Evolutionary conservation across 345 rosid genomes (phyloP).

Genomic region (Aethionema arabicum): DNA sequence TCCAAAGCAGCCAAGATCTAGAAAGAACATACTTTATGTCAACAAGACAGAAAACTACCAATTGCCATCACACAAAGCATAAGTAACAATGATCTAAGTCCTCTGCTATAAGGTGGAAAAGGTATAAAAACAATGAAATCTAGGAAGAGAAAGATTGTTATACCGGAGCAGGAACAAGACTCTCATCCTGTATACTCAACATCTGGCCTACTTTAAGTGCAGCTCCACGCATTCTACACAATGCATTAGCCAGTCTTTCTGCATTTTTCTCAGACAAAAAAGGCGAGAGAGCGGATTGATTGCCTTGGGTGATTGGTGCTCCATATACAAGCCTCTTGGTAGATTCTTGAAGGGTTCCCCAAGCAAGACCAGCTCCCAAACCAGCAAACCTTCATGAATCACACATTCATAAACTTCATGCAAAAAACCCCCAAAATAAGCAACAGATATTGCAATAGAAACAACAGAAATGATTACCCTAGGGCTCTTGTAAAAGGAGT

Average conservation of each 20-base stretch:
- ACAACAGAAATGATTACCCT: conserved; percentile 49
- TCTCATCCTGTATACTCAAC: conserved; percentile 97
- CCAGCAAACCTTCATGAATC: conserved; percentile 84
- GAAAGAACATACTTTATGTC: conserved; percentile 28
- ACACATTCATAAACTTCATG: conserved; percentile 15
- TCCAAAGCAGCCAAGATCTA: conserved; percentile 96
- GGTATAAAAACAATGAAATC: background rate
- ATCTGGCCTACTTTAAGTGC: conserved; percentile 95
- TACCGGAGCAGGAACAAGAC: conserved; percentile 98
- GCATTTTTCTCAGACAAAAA: conserved; percentile 83
- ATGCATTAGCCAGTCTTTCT: conserved; percentile 83
- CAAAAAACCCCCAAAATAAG: background rate
- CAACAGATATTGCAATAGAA: too few relatives aligned
- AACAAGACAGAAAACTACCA: conserved; percentile 1
- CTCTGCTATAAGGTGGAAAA: background rate
- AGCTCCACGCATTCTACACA: conserved; percentile 99
- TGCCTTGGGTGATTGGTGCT: conserved; percentile 47
- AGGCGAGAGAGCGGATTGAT: conserved; percentile 70
- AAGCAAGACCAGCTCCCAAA: conserved; percentile 96
- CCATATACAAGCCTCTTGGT: conserved; percentile 80
- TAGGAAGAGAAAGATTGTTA: background rate
- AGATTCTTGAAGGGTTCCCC: conserved; percentile 94
- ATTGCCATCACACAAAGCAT: background rate
- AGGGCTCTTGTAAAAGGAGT: conserved; percentile 86
- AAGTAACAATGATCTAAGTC: too few relatives aligned